phyloP scores from a whole-genome alignment of 2,329 filamentous ascomycete genomes.

The Colletotrichum lupini region DNA sequence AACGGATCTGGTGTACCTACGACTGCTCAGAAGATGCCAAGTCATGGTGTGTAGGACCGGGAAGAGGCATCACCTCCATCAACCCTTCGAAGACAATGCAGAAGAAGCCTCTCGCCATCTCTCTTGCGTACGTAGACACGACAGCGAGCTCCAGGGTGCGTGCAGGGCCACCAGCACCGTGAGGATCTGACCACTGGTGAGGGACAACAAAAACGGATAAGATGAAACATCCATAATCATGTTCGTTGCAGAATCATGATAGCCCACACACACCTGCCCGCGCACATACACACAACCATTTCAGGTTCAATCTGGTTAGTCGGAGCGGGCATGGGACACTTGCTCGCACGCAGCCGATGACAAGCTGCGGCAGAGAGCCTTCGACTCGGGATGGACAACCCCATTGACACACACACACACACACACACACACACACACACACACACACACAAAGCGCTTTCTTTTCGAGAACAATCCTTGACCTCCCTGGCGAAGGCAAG shows the following conservation, averaged over 20 bases:
- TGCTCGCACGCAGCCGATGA: slow-evolving; percentile 14
- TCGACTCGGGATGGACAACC: slow-evolving; percentile 30
- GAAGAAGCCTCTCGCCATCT: slow-evolving; percentile 10
- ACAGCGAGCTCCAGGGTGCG: slow-evolving; percentile 11
- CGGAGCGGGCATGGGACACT: slow-evolving; percentile 29
- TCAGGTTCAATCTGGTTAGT: slow-evolving; percentile 5
- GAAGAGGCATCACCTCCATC: background rate
- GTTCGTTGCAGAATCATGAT: slow-evolving; percentile 37
- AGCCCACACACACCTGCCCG: slow-evolving; percentile 26
- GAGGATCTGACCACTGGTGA: slow-evolving; percentile 13
- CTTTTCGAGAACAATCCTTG: slow-evolving; percentile 28
- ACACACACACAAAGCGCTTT: slow-evolving; percentile 4
- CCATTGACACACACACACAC: slow-evolving; percentile 5
- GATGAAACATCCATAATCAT: slow-evolving; percentile 35
- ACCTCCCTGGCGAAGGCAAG: background rate
- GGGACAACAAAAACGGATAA: slow-evolving; percentile 29
- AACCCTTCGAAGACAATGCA: background rate
- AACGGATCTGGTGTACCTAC: slow-evolving; percentile 19
- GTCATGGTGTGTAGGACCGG: background rate
- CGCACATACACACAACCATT: slow-evolving; percentile 1
- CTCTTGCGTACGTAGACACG: background rate
- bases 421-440: background rate
- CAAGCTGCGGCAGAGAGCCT: slow-evolving; percentile 17
- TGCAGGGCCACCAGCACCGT: slow-evolving; percentile 8
- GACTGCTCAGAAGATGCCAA: background rate